Evolutionary conservation across 2,329 filamentous ascomycete species (phyloP).

Genomic region (Nothopassalora personata): DNA sequence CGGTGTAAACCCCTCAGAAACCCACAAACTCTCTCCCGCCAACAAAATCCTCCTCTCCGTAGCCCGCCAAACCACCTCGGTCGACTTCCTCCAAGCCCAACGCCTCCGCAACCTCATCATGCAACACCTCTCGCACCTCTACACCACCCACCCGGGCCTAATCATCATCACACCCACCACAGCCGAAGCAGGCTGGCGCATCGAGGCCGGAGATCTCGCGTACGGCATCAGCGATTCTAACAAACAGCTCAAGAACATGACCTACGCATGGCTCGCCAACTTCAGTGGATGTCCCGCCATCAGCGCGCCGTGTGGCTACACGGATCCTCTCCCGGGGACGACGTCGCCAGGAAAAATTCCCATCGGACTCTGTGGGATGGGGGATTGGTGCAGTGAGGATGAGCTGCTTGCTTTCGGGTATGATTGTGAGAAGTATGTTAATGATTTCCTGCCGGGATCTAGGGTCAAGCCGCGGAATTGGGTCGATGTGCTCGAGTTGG

Average conservation of each 20-base stretch:
- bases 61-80: constrained; percentile 57
- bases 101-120: constrained; percentile 71
- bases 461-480: constrained; percentile 34
- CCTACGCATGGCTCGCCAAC: constrained; percentile 78
- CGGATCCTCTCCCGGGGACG: constrained; percentile 30
- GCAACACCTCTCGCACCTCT: constrained; percentile 69
- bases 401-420: constrained; percentile 48
- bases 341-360: constrained; percentile 53
- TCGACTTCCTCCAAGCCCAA: constrained; percentile 68
- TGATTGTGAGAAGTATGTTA: constrained; percentile 48
- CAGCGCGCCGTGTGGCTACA: constrained; percentile 69
- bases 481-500: constrained; percentile 36
- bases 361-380: constrained; percentile 51
- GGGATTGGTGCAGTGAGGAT: constrained; percentile 52
- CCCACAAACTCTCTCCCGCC: constrained; percentile 54
- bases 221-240: constrained; percentile 70
- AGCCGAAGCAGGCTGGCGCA: constrained; percentile 69
- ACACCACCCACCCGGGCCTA: constrained; percentile 64
- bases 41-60: constrained; percentile 67
- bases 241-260: constrained; percentile 30
- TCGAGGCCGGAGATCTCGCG: constrained; percentile 47
- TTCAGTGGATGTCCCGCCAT: constrained; percentile 73
- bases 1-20: constrained; percentile 39
- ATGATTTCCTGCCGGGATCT: constrained; percentile 33
- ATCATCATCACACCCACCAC: constrained; percentile 74